Evolutionary conservation across 352 stramenopile species (phyloP).

Genomic region (Pythium rhizo-oryzae): DNA sequence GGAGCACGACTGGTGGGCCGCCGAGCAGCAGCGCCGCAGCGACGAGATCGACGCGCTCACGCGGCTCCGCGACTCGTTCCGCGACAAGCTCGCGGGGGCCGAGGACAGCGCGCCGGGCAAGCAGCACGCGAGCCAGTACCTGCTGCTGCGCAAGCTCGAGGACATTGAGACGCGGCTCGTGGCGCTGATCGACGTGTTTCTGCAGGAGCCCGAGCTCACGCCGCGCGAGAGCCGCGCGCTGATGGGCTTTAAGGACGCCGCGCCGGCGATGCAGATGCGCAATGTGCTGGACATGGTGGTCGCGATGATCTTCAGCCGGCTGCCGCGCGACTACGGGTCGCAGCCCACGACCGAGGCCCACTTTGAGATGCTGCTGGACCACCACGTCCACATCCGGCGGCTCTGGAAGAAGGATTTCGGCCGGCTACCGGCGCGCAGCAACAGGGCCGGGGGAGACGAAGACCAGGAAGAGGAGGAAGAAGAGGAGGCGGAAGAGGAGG

Average conservation of each 20-base stretch:
- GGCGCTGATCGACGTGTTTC: slow-evolving; percentile 56
- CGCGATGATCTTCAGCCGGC: slow-evolving; percentile 80
- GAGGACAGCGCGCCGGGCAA: slow-evolving; percentile 17
- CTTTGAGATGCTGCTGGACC: slow-evolving; percentile 74
- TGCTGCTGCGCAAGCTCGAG: slow-evolving; percentile 79
- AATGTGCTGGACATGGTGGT: slow-evolving; percentile 89
- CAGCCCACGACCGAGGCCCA: slow-evolving; percentile 63
- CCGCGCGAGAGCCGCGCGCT: slow-evolving; percentile 25
- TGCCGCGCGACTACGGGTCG: slow-evolving; percentile 66
- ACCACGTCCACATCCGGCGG: slow-evolving; percentile 77
- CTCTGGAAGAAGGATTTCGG: slow-evolving; percentile 89
- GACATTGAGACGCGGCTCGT: slow-evolving; percentile 75
- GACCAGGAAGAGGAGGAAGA: slow-evolving; percentile 18
- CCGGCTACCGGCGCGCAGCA: slow-evolving; percentile 43
- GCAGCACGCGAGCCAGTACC: slow-evolving; percentile 37
- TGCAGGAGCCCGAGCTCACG: slow-evolving; percentile 57
- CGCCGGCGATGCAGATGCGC: slow-evolving; percentile 27
- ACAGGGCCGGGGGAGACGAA: not conserved
- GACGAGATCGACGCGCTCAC: slow-evolving; percentile 84
- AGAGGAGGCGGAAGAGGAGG: slow-evolving; percentile 1
- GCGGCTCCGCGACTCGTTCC: slow-evolving; percentile 70
- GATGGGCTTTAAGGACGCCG: slow-evolving; percentile 17
- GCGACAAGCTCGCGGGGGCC: slow-evolving; percentile 48
- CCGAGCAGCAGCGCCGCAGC: slow-evolving; percentile 52
- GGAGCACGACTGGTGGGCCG: slow-evolving; percentile 51